phyloP scores from a whole-genome alignment of 306 rosid genomes.

The Prunus salicina region DNA sequence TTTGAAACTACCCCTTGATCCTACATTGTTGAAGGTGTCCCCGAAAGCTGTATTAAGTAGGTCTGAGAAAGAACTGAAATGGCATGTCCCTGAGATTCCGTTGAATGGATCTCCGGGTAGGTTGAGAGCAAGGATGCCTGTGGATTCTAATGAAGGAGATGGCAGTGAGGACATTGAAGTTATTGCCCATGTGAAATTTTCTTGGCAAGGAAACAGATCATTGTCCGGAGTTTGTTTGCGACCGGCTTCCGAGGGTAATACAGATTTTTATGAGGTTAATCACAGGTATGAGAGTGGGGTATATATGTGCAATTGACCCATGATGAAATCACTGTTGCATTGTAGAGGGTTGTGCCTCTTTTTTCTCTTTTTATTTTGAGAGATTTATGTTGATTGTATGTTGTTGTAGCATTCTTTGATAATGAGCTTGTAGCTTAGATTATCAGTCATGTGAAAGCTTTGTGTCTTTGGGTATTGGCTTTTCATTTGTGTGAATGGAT shows the following conservation, averaged over 20 bases:
- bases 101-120: slow-evolving; percentile 72
- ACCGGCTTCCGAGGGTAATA: slow-evolving; percentile 79
- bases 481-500: slow-evolving; percentile 33
- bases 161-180: slow-evolving; percentile 66
- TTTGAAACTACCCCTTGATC: slow-evolving; percentile 80
- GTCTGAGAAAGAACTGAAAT: slow-evolving; percentile 74
- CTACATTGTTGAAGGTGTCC: slow-evolving; percentile 79
- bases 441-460: slow-evolving; percentile 25
- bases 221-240: slow-evolving; percentile 74
- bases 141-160: slow-evolving; percentile 66
- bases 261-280: slow-evolving; percentile 85
- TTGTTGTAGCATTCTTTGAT: slow-evolving; percentile 57
- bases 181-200: slow-evolving; percentile 69
- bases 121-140: slow-evolving; percentile 83
- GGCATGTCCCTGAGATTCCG: slow-evolving; percentile 81
- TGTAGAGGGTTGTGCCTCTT: slow-evolving; percentile 28
- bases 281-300: slow-evolving; percentile 77
- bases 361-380: slow-evolving; percentile 25
- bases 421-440: slow-evolving; percentile 48
- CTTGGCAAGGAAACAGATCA: slow-evolving; percentile 57
- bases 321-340: slow-evolving; percentile 26
- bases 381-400: slow-evolving; percentile 34
- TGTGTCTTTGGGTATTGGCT: slow-evolving; percentile 26
- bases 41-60: slow-evolving; percentile 92
- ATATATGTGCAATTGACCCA: slow-evolving; percentile 72